A percentile compares a stretch with the other conserved stretches of the same genome.
Evolutionary conservation across 1,139 yeast species (phyloP).

Genomic region (Magnusiomyces tetraspermus): DNA sequence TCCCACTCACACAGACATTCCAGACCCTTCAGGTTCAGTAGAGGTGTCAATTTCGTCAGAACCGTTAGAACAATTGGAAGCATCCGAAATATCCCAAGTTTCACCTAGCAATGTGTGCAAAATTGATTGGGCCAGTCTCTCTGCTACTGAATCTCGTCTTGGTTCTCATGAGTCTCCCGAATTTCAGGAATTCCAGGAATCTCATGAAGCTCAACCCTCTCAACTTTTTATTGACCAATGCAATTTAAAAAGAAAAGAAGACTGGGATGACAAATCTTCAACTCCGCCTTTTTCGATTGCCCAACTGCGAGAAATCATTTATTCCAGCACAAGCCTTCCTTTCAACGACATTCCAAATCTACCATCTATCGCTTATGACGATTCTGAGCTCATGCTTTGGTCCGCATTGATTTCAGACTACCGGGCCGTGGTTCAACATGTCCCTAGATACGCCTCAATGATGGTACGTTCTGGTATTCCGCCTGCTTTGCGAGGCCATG

Average conservation of each 20-base stretch:
- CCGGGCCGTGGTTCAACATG: constrained; percentile 25
- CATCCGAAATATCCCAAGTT: too few species aligned
- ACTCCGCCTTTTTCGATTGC: constrained; percentile 6
- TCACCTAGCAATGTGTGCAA: too few species aligned
- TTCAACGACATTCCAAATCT: constrained; percentile 24
- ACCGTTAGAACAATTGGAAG: too few species aligned
- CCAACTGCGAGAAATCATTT: constrained; percentile 8
- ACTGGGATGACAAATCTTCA: constrained; percentile 9
- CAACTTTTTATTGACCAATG: constrained; percentile 11
- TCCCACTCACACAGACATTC: too few species aligned
- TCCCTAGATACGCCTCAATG: constrained; percentile 28
- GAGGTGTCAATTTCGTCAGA: too few species aligned
- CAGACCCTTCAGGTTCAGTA: too few species aligned
- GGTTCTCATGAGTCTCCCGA: too few species aligned
- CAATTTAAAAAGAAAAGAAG: constrained; percentile 10
- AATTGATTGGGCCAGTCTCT: constrained; percentile 13
- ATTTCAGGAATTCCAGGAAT: too few species aligned
- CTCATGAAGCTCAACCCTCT: constrained; percentile 7
- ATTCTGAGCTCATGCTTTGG: constrained; percentile 31
- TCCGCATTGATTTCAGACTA: constrained; percentile 31
- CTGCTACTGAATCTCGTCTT: constrained; percentile 10
- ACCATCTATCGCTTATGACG: constrained; percentile 18
- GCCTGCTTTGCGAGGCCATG: constrained; percentile 33
- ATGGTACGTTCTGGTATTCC: constrained; percentile 35
- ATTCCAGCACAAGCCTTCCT: constrained; percentile 10